phyloP scores from a whole-genome alignment of 176 grass and related monocot genomes.

The Raddia distichophylla region DNA sequence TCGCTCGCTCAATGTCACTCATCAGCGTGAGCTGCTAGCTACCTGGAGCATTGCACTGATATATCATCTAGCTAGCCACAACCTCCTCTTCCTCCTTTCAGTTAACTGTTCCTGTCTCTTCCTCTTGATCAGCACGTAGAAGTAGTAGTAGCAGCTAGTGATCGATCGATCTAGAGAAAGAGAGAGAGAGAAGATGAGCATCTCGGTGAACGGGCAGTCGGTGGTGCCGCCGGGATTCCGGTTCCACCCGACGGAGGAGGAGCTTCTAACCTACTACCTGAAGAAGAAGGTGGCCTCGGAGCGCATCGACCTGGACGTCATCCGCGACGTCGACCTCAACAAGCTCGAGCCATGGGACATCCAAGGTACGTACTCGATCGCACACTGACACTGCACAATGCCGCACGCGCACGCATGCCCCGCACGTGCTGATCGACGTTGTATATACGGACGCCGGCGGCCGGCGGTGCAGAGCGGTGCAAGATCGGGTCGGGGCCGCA shows the following conservation, averaged over 20 bases:
- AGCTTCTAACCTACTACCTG: conserved; percentile 87
- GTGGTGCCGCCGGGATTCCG: conserved; percentile 87
- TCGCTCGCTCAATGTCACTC: conserved; percentile 8
- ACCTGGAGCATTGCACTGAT: not conserved
- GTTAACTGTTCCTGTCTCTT: not conserved
- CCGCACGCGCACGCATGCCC: not conserved
- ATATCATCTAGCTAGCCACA: not conserved
- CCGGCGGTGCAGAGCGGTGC: conserved; percentile 57
- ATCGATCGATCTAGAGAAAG: no score
- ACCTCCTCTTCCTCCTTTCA: not conserved
- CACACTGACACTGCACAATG: conserved; percentile 8
- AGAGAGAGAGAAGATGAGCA: conserved; percentile 56
- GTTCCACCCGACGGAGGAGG: conserved; percentile 97
- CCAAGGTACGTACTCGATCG: conserved; percentile 46
- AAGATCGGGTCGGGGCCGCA: conserved; percentile 71
- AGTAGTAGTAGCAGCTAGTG: not conserved
- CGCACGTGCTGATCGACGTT: no score
- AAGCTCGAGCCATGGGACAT: conserved; percentile 99
- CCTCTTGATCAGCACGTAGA: not conserved
- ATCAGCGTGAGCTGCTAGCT: conserved; percentile 21
- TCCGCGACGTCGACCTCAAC: conserved; percentile 87
- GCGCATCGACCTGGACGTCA: conserved; percentile 87
- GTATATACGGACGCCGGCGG: no score
- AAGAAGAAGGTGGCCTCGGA: conserved; percentile 81
- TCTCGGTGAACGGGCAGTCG: conserved; percentile 85